Evolutionary conservation across 2,329 filamentous ascomycete genomes (phyloP).

Genomic region (Didymella segeticola): DNA sequence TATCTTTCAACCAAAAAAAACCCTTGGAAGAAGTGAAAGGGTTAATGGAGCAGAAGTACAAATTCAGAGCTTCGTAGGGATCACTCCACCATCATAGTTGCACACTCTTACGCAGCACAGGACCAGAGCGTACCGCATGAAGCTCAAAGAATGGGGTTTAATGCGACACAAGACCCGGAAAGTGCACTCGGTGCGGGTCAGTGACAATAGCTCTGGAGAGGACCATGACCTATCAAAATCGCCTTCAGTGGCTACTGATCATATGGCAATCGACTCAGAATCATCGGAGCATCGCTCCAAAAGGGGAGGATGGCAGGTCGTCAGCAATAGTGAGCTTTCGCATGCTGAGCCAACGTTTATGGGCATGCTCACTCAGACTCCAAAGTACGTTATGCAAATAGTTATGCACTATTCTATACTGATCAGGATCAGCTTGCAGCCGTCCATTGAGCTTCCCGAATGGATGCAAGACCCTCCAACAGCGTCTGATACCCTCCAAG

Average conservation of each 20-base stretch:
- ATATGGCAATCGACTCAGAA: conserved; percentile 1
- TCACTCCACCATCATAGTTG: background rate
- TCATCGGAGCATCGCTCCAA: conserved; percentile 3
- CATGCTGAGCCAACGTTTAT: conserved; percentile 18
- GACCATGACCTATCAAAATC: conserved; percentile 15
- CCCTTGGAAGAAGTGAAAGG: conserved; percentile 42
- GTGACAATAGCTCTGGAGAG: background rate
- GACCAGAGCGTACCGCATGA: conserved; percentile 47
- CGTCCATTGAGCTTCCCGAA: conserved; percentile 15
- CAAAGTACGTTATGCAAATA: conserved; percentile 14
- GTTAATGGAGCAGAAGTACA: conserved; percentile 42
- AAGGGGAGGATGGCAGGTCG: conserved; percentile 18
- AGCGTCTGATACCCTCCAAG: conserved; percentile 28
- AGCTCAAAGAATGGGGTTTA: conserved; percentile 46
- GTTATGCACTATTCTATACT: background rate
- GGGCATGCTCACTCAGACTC: conserved; percentile 15
- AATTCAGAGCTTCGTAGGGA: conserved; percentile 45
- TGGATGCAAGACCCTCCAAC: conserved; percentile 22
- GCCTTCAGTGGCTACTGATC: conserved; percentile 10
- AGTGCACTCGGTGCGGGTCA: background rate
- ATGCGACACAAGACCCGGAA: conserved; percentile 28
- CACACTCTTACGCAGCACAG: conserved; percentile 22
- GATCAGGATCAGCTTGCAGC: conserved; percentile 16
- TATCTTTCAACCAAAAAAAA: conserved; percentile 45
- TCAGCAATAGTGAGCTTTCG: background rate